A percentile compares a stretch with the other conserved stretches of the same genome.
Conservation (phyloP, 2,329 filamentous ascomycete species). For the Fusarium dimerum region DNA sequence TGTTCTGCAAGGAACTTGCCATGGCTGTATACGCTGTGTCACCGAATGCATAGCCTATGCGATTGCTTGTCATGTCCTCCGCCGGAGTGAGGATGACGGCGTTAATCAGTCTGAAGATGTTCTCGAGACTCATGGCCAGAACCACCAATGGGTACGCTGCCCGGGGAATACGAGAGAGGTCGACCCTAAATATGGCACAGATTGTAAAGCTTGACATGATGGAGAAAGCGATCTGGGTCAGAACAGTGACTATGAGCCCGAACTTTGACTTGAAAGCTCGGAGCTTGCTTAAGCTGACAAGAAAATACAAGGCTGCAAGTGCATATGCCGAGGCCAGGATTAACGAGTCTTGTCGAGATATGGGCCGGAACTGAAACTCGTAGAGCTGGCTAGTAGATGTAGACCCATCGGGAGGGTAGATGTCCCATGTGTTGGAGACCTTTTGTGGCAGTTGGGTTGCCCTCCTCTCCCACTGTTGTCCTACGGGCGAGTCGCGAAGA, state of each 20-base stretch:
- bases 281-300: conserved; percentile 67
- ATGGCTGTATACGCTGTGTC: conserved; percentile 71
- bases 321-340: conserved; percentile 66
- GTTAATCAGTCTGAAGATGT: conserved; percentile 77
- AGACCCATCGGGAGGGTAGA: conserved; percentile 62
- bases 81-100: conserved; percentile 72
- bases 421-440: conserved; percentile 57
- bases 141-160: conserved; percentile 78
- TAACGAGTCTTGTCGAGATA: conserved; percentile 66
- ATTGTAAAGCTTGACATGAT: conserved; percentile 79
- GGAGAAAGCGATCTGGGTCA: conserved; percentile 69
- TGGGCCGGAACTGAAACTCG: conserved; percentile 76
- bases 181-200: conserved; percentile 73
- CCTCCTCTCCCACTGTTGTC: conserved; percentile 64
- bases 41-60: conserved; percentile 74
- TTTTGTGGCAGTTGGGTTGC: conserved; percentile 53
- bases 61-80: conserved; percentile 65
- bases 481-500: conserved; percentile 63
- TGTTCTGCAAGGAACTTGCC: conserved; percentile 67
- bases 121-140: conserved; percentile 74
- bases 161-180: conserved; percentile 72
- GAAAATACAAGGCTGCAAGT: conserved; percentile 64
- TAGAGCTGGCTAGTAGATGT: conserved; percentile 63
- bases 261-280: conserved; percentile 74
- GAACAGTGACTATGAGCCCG: conserved; percentile 70